phyloP scores from a whole-genome alignment of 2,329 filamentous ascomycete species.

The Alternaria burnsii region DNA sequence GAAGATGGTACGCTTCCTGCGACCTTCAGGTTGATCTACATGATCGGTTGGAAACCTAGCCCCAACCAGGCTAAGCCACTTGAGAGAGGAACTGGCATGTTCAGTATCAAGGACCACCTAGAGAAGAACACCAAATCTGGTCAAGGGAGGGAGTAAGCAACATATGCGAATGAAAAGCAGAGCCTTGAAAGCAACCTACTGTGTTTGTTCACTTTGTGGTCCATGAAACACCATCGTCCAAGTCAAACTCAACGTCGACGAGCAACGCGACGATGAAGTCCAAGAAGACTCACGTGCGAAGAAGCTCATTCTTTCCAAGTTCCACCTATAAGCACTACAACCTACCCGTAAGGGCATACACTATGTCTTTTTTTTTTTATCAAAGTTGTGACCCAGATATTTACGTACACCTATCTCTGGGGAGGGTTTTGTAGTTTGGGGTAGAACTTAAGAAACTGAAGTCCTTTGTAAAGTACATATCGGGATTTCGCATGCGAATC shows the following conservation, averaged over 20 bases:
- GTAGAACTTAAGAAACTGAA: too few relatives aligned
- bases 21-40: conserved; percentile 94
- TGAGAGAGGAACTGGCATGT: conserved; percentile 80
- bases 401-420: too few relatives aligned
- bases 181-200: not conserved
- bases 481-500: too few relatives aligned
- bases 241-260: not conserved
- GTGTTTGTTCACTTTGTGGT: not conserved
- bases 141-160: conserved; percentile 20
- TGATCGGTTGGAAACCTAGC: conserved; percentile 98
- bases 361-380: too few relatives aligned
- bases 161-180: not conserved
- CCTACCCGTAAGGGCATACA: too few relatives aligned
- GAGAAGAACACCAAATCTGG: conserved; percentile 55
- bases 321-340: too few relatives aligned
- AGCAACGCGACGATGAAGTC: too few relatives aligned
- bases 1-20: conserved; percentile 72
- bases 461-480: too few relatives aligned
- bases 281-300: too few relatives aligned
- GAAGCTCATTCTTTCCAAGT: too few relatives aligned
- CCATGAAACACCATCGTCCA: not conserved
- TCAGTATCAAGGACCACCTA: conserved; percentile 87
- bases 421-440: too few relatives aligned
- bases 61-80: conserved; percentile 81
- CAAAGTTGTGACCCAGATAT: too few relatives aligned